Evolutionary conservation across 768 basidiomycete genomes (phyloP).

Genomic region (Mycena leptocephala): DNA sequence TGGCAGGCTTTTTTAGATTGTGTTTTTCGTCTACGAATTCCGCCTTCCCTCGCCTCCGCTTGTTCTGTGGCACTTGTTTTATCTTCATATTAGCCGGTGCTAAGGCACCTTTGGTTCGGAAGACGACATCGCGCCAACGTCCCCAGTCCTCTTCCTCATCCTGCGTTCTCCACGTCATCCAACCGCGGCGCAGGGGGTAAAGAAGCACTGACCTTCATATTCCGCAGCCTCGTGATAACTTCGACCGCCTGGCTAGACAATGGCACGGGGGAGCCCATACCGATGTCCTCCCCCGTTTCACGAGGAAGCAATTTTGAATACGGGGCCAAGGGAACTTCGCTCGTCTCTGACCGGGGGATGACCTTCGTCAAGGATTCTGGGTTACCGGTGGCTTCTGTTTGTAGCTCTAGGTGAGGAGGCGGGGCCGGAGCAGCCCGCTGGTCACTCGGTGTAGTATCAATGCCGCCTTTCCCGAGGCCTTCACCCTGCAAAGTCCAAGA

Average conservation of each 20-base stretch:
- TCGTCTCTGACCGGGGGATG: constrained; percentile 25
- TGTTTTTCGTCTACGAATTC: constrained; percentile 50
- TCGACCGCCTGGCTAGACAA: constrained; percentile 84
- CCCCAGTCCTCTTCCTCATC: constrained; percentile 93
- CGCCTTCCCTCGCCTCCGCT: constrained; percentile 70
- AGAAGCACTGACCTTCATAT: constrained; percentile 78
- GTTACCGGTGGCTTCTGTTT: constrained; percentile 57
- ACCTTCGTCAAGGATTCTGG: constrained; percentile 61
- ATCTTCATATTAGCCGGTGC: constrained; percentile 59
- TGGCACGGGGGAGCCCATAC: constrained; percentile 89
- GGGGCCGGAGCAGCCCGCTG: constrained; percentile 77
- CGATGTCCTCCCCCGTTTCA: constrained; percentile 90
- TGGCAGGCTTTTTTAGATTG: constrained; percentile 29
- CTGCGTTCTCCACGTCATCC: constrained; percentile 50
- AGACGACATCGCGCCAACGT: constrained; percentile 89
- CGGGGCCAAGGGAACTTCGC: constrained; percentile 16
- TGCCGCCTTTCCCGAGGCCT: constrained; percentile 83
- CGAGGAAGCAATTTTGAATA: constrained; percentile 75
- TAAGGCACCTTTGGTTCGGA: constrained; percentile 80
- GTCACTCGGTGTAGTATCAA: constrained; percentile 81
- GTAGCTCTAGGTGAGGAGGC: constrained; percentile 61
- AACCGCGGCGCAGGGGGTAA: background rate
- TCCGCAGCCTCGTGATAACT: constrained; percentile 85
- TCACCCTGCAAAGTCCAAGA: constrained; percentile 65
- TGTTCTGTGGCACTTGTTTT: constrained; percentile 72